Percentiles rank a stretch among this genome's conserved stretches.
phyloP scores from a whole-genome alignment of 1,139 yeast species.

The Magnusiomyces fungicola region DNA sequence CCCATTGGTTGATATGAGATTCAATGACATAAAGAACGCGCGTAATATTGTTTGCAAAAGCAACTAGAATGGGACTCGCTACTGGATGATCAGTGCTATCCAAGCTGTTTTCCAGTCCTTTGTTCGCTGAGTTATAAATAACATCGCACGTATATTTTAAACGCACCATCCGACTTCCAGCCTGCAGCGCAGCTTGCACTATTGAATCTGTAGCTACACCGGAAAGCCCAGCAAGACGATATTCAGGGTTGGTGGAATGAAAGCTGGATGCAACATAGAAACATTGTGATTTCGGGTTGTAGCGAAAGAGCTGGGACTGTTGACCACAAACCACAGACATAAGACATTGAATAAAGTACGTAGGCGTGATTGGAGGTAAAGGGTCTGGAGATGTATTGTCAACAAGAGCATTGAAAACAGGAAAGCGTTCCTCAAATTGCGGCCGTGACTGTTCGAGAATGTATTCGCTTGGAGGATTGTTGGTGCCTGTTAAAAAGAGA shows the following conservation, averaged over 20 bases:
- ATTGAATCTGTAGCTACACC: constrained; percentile 16
- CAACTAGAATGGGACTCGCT: constrained; percentile 23
- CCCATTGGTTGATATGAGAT: not conserved
- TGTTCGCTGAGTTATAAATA: constrained; percentile 13
- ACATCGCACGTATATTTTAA: constrained; percentile 21
- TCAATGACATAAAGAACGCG: constrained; percentile 2
- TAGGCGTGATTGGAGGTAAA: not conserved
- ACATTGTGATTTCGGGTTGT: constrained; percentile 5
- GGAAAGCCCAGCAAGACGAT: constrained; percentile 17
- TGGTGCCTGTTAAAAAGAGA: not conserved
- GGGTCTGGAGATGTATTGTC: not conserved
- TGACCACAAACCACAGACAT: constrained; percentile 11
- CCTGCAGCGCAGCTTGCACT: constrained; percentile 17
- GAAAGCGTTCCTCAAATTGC: not conserved
- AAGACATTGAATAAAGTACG: constrained; percentile 11
- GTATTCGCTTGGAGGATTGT: not conserved
- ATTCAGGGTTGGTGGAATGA: not conserved
- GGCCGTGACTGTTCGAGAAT: not conserved
- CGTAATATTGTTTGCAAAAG: constrained; percentile 26
- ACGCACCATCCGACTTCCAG: constrained; percentile 26
- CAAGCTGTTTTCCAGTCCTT: not conserved
- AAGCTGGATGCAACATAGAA: constrained; percentile 5
- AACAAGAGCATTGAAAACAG: not conserved
- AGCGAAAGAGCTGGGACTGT: constrained; percentile 9
- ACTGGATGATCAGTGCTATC: not conserved